Percentiles rank a stretch among this genome's conserved stretches.
Conservation (phyloP, 2,329 filamentous ascomycete genomes). For the Aureobasidium melanogenum region DNA sequence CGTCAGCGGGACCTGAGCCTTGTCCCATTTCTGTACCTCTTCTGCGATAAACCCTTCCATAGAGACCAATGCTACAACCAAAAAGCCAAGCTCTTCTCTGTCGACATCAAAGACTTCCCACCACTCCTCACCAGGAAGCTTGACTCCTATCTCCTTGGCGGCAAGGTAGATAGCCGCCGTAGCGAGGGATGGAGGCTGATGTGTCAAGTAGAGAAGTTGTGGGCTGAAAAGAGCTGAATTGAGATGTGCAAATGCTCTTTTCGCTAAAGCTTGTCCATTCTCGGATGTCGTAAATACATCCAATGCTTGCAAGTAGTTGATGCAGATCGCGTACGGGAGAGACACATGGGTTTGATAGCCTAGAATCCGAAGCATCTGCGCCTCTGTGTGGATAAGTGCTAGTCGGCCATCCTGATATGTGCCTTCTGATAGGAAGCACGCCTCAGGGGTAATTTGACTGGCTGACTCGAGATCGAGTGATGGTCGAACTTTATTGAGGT, state of each 20-base stretch:
- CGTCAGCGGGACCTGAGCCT: conserved; percentile 48
- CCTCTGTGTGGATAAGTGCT: conserved; percentile 64
- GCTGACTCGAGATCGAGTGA: conserved; percentile 20
- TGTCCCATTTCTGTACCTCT: conserved; percentile 44
- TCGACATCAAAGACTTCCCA: conserved; percentile 98
- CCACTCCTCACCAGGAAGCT: conserved; percentile 79
- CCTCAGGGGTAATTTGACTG: not conserved
- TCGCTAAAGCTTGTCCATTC: conserved; percentile 47
- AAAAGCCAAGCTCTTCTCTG: conserved; percentile 84
- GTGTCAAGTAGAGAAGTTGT: conserved; percentile 82
- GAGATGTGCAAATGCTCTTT: conserved; percentile 64
- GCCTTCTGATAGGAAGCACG: conserved; percentile 47
- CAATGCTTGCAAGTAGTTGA: conserved; percentile 88
- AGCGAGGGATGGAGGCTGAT: conserved; percentile 78
- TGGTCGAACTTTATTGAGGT: conserved; percentile 59
- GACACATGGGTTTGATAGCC: conserved; percentile 79
- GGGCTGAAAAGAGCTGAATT: conserved; percentile 80
- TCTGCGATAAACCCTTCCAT: conserved; percentile 59
- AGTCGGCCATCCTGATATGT: conserved; percentile 58
- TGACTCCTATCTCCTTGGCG: conserved; percentile 64
- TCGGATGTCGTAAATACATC: conserved; percentile 48
- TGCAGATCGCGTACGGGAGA: conserved; percentile 73
- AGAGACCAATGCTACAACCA: conserved; percentile 79
- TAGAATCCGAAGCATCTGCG: conserved; percentile 63
- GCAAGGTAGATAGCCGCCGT: conserved; percentile 88